Base-by-base conservation (phyloP, 768 basidiomycete genomes). In the Panaeolus papilionaceus region DNA sequence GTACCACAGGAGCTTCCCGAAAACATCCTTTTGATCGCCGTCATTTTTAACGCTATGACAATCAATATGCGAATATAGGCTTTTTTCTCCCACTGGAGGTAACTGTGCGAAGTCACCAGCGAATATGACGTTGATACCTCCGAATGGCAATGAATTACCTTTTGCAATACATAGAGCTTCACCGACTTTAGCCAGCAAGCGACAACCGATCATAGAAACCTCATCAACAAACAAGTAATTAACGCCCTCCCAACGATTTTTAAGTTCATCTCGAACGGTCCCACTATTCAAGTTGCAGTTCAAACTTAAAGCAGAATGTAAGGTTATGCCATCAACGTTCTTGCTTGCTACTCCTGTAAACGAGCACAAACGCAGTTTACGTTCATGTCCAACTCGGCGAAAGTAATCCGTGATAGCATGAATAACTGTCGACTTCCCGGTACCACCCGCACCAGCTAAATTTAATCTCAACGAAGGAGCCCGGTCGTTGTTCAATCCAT, bases 361-460 rank as follows among this genome's bases (percentile, higher is more conserved):
- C 0, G 81, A 75, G 10, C 74, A 61, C 0, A 75, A 2, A 77
- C 64, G 0, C 74, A 66, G 0, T 12, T 14, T 61, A 82, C 66
- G 0, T 70, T 63, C 9, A 67, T 11, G n/a, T n/a, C n/a, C n/a
- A n/a, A n/a, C n/a, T n/a, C 1, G 38, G 0, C 0, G 51, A 44
- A 70, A 83, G 83, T 51, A 78, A 80, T 1, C 74, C 72, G 23
- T n/a, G 70, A 71, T 1, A 84, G n/a, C 0, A 80, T 79, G 66
- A 2, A 85, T 78, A 3, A 84, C 79, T 16, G 74, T 63, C 0
- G 79, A 79, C 71, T 84, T 85, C 0, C 84, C 83, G 1, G 83
- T 84, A 0, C 83, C 83, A 4, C 79, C 82, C 0, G 82, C 64
- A 0, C 83, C 83, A 1, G 69, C 71, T 0, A 85, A 10, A 26